Evolutionary conservation across 768 basidiomycete genomes (phyloP).

Genomic region (Boletus rubroflammeus): DNA sequence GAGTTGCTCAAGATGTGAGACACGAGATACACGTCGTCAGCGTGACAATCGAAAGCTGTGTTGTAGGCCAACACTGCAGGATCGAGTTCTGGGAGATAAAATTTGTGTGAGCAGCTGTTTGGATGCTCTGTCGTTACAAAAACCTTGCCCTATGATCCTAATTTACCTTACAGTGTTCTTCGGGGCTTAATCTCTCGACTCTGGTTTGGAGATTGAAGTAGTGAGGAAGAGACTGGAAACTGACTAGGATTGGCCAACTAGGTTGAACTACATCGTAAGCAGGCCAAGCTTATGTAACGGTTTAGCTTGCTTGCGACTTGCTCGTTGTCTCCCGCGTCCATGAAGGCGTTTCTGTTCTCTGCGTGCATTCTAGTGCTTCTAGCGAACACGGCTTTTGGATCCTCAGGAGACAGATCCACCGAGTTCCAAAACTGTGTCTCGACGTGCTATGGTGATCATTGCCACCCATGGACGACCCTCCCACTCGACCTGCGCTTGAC

Average conservation of each 20-base stretch:
- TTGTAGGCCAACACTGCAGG: not conserved
- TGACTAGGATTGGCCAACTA: no score
- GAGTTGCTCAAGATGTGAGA: not conserved
- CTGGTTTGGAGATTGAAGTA: not conserved
- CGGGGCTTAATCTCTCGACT: not conserved
- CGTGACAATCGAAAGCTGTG: not conserved
- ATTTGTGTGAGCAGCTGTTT: not conserved
- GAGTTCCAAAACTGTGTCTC: constrained; percentile 38
- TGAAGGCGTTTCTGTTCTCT: constrained; percentile 15
- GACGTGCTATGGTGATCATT: constrained; percentile 29
- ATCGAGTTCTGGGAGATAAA: not conserved
- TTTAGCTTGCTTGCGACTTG: no score
- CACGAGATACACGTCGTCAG: not conserved
- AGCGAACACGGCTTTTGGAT: constrained; percentile 10
- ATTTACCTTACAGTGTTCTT: not conserved
- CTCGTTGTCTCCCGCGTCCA: not conserved
- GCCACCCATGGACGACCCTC: constrained; percentile 36
- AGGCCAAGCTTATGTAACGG: constrained; percentile 17
- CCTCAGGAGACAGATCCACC: constrained; percentile 34
- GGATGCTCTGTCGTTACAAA: no score
- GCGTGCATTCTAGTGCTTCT: constrained; percentile 16
- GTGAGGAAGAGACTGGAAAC: not conserved
- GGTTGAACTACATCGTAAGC: not conserved
- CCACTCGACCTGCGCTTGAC: constrained; percentile 61
- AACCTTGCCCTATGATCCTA: no score